These are phyloP conservation scores for Trichoderma koningiopsis DNA, from an alignment of 2,329 filamentous ascomycete genomes.

Conservation along the genomic window DNA sequence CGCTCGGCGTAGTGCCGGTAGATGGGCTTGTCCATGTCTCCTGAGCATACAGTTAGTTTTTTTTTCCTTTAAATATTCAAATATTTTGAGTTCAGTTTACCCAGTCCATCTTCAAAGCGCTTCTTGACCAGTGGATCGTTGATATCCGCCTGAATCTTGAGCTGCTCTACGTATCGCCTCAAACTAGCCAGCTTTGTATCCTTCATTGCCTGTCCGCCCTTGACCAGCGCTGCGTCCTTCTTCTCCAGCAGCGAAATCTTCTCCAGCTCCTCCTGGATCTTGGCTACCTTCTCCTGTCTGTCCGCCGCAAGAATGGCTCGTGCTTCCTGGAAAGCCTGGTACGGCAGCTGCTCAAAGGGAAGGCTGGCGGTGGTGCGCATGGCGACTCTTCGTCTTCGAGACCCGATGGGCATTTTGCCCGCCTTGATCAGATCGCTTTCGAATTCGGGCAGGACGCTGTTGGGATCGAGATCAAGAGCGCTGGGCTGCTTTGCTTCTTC, in stretches of 20 bases:
- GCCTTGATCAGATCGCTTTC: slow-evolving; percentile 69
- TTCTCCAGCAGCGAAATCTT: slow-evolving; percentile 70
- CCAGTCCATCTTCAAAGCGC: slow-evolving; percentile 86
- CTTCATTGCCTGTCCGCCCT: slow-evolving; percentile 66
- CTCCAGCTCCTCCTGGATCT: slow-evolving; percentile 67
- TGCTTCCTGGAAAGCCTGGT: slow-evolving; percentile 97
- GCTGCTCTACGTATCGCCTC: slow-evolving; percentile 69
- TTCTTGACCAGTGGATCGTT: slow-evolving; percentile 95
- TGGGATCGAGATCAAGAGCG: slow-evolving; percentile 61
- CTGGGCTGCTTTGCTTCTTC: slow-evolving; percentile 36
- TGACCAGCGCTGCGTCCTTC: slow-evolving; percentile 56
- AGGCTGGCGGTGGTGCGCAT: slow-evolving; percentile 66
- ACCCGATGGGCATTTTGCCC: slow-evolving; percentile 75
- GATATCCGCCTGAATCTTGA: slow-evolving; percentile 90
- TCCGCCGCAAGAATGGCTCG: slow-evolving; percentile 79
- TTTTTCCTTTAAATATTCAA: too few species aligned
- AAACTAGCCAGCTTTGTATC: slow-evolving; percentile 69
- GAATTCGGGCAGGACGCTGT: slow-evolving; percentile 60
- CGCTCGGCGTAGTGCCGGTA: slow-evolving; percentile 86
- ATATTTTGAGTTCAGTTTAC: too few species aligned
- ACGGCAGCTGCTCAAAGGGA: slow-evolving; percentile 91
- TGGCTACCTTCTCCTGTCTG: slow-evolving; percentile 74
- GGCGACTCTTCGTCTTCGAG: slow-evolving; percentile 77
- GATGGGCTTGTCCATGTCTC: slow-evolving; percentile 94
- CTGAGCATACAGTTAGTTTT: slow-evolving; percentile 51